Conservation (phyloP, 441 rosid species). For the Erodium moschatum region DNA sequence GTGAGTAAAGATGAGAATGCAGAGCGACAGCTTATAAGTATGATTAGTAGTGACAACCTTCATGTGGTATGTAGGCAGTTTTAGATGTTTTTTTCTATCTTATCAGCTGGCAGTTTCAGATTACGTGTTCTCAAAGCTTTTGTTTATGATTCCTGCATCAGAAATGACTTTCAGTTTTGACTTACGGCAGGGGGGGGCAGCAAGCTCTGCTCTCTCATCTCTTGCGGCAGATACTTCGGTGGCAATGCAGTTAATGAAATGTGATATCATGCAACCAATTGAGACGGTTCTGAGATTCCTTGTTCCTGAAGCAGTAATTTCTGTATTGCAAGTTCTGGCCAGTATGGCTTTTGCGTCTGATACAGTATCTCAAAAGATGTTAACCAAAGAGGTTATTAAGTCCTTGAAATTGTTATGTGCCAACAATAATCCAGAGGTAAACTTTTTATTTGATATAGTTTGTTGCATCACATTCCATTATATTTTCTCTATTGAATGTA, state of each 20-base stretch:
- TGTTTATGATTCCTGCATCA: constrained; percentile 18
- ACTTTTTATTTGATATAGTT: constrained; percentile 18
- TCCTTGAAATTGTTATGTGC: constrained; percentile 71
- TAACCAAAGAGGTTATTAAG: constrained; percentile 67
- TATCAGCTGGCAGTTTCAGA: constrained; percentile 19
- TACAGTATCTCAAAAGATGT: constrained; percentile 76
- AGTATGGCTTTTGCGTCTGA: constrained; percentile 83
- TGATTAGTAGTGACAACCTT: constrained; percentile 85
- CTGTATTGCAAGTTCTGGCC: constrained; percentile 84
- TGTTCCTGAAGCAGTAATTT: constrained; percentile 62
- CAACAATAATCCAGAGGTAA: constrained; percentile 71
- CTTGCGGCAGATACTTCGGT: constrained; percentile 83
- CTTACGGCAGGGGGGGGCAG: constrained; percentile 75
- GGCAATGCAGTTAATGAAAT: constrained; percentile 87
- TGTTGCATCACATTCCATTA: constrained; percentile 13
- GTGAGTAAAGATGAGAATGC: constrained; percentile 98
- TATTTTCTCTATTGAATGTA: constrained; percentile 21
- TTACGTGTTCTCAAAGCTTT: background rate
- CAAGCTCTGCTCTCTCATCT: constrained; percentile 83
- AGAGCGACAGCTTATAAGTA: constrained; percentile 89
- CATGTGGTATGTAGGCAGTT: constrained; percentile 56
- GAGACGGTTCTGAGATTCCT: constrained; percentile 67
- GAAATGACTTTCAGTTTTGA: constrained; percentile 23
- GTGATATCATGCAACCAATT: constrained; percentile 90
- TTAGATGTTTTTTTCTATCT: too few relatives aligned